Base-by-base conservation (phyloP, 2,329 filamentous ascomycete genomes). In the Pezicula neosporulosa region DNA sequence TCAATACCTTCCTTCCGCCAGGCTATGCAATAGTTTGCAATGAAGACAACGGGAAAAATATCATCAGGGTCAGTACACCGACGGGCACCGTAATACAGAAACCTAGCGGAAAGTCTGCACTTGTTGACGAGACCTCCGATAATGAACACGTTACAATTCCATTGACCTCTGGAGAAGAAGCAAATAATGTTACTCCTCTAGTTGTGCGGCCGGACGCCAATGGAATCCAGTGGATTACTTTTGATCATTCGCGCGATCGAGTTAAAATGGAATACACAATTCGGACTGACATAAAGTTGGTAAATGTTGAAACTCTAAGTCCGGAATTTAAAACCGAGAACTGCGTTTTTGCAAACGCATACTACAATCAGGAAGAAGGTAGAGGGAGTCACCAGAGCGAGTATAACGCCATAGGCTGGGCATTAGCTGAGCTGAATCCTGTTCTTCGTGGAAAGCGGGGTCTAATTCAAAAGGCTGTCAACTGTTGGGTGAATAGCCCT, bases 201-300 rank as follows among this genome's bases (percentile, higher is more conserved):
- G n/a, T n/a, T n/a, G n/a, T n/a, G n/a, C n/a, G n/a, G n/a, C n/a
- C n/a, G n/a, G n/a, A n/a, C n/a, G n/a, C n/a, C n/a, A 97, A 96
- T 60, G 94, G 94, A 8, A 93, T 97, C 6, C 94, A 97, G 70
- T 97, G 94, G 94, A 97, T 97, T 64, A 91, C 91, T 0, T 99
- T 97, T 56, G 94, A 99, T 70, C 97, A 99, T 69, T 97, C 93
- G 10, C 85, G 93, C 54, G 93, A 99, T 67, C 82, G 93, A 43
- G 92, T 97, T 60, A 99, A 99, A 82, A 96, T 97, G 91, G 92
- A 97, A 71, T 99, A 99, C 73, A 97, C 92, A 1, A 99, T 99
- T 63, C 86, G 94, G 48, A 97, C 94, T 68, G 94, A 97, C 63
- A 93, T 97, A 18, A 94, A 97, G 73, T 97, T 92, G 1, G 91